Conservation (phyloP, 257 asterid species). For the Ehretia macrophylla region DNA sequence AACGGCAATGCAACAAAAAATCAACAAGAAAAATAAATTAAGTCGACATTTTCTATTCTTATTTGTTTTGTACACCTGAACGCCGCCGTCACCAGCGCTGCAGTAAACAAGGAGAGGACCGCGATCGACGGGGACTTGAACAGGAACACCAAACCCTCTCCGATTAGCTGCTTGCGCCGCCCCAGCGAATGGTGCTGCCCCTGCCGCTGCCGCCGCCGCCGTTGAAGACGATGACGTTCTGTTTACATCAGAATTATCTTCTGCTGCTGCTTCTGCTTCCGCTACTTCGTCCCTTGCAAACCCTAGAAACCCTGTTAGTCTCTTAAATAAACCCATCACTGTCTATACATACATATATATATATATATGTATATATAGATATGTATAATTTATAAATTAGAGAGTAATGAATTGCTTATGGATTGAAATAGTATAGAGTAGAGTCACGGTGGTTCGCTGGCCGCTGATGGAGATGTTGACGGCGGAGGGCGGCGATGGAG, state of each 20-base stretch:
- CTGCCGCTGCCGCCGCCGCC: conserved; percentile 18
- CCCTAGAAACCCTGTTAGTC: conserved; percentile 56
- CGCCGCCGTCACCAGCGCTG: conserved; percentile 62
- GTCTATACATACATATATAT: not conserved
- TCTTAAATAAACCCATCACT: conserved; percentile 55
- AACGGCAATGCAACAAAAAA: no score
- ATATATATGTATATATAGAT: conserved; percentile 6
- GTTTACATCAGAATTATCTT: conserved; percentile 26
- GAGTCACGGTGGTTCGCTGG: no score
- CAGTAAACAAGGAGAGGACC: conserved; percentile 65
- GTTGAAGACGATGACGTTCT: conserved; percentile 23
- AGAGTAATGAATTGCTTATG: no score
- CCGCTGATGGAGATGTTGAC: no score
- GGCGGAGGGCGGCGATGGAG: no score
- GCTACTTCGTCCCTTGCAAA: conserved; percentile 50
- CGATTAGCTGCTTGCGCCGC: conserved; percentile 50
- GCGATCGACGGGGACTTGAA: conserved; percentile 57
- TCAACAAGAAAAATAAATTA: not conserved
- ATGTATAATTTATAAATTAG: no score
- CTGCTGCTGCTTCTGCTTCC: conserved; percentile 22
- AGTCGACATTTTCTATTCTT: not conserved
- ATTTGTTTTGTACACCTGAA: conserved; percentile 49
- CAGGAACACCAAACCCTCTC: conserved; percentile 77
- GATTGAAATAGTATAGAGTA: no score
- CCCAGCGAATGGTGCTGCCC: conserved; percentile 8